Base-by-base conservation (phyloP, 495 filamentous ascomycete species). In the Durotheca rogersii region DNA sequence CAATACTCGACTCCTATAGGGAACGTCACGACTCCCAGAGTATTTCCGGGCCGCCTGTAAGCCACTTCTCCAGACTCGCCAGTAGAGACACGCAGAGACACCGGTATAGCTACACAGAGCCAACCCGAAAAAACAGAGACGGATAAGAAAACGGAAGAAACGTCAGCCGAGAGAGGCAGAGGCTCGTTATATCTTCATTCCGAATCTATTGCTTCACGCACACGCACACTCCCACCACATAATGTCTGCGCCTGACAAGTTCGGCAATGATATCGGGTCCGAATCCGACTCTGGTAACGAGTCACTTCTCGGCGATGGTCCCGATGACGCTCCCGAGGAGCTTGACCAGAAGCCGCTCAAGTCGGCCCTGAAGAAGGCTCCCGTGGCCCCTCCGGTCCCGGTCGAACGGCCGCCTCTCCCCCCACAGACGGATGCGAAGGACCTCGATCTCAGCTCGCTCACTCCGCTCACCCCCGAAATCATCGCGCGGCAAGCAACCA, bases 401-500 rank as follows among this genome's bases (percentile, higher is more conserved):
- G 67, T 74, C 47, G 43, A 67, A 57, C 64, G 70, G 17, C 85
- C 83, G 37, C 61, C 64, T 36, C 77, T 95, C 11, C 93, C 93
- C 42, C 84, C 87, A 37, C 93, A 98, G 72, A 93, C 93, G 30
- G 85, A 98, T 53, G 89, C 93, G 56, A 78, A 83, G 58, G 83
- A 87, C 50, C 76, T 98, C 51, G 89, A 96, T 61, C 76, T 94
- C 56, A 78, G 79, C 41, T 79, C 72, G 18, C 72, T 98, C 52
- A 88, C 76, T 42, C 94, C 93, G 30, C 75, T 96, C 47, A 90
- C 92, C 2, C 91, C 93, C 52, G 93, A 97, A 64, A 96, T 98
- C 61, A 98, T 98, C 66, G 83, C 87, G 48, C 84, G 94, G 47
- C 93, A 98, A 79, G 93, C 93, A 16, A 98, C 94, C 27, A 95